Evolutionary conservation across 192 early-diverging fungal species (phyloP).

Genomic region (Gamsiella multidivaricata): DNA sequence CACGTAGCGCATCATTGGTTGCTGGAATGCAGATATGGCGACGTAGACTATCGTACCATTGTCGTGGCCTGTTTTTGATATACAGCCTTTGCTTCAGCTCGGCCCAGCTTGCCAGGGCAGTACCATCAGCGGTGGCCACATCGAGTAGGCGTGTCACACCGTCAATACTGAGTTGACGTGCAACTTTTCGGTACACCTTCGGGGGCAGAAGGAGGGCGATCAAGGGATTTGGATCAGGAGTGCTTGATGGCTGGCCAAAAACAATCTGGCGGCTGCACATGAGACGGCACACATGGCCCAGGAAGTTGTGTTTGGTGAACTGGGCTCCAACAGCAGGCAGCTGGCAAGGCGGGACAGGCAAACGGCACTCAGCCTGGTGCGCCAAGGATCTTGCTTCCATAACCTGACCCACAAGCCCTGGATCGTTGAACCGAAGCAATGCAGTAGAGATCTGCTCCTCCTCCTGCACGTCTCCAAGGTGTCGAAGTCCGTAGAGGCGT

Average conservation of each 20-base stretch:
- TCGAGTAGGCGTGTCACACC: neutral
- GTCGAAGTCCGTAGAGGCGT: conserved; percentile 20
- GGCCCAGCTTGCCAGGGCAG: neutral
- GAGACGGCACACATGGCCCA: conserved; percentile 13
- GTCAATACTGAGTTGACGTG: neutral
- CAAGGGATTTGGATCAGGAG: neutral
- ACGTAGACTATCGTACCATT: neutral
- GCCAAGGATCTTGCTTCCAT: conserved; percentile 4
- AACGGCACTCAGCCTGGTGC: conserved; percentile 10
- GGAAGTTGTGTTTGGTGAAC: conserved; percentile 9
- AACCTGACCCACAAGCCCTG: conserved; percentile 9
- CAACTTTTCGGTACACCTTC: neutral
- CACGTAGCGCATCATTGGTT: too few relatives aligned
- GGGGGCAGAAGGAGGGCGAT: conserved; percentile 1
- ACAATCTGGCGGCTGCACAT: neutral
- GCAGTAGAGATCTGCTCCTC: conserved; percentile 31
- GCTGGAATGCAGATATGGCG: neutral
- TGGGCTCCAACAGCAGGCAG: neutral
- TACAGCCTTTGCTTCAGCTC: neutral
- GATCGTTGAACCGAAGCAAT: conserved; percentile 8
- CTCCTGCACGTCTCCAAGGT: conserved; percentile 11
- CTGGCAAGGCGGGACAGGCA: neutral
- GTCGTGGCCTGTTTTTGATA: neutral
- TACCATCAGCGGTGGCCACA: neutral
- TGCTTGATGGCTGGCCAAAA: neutral